Conservation (phyloP, 2,329 filamentous ascomycete species). For the Neospermospora avenae region DNA sequence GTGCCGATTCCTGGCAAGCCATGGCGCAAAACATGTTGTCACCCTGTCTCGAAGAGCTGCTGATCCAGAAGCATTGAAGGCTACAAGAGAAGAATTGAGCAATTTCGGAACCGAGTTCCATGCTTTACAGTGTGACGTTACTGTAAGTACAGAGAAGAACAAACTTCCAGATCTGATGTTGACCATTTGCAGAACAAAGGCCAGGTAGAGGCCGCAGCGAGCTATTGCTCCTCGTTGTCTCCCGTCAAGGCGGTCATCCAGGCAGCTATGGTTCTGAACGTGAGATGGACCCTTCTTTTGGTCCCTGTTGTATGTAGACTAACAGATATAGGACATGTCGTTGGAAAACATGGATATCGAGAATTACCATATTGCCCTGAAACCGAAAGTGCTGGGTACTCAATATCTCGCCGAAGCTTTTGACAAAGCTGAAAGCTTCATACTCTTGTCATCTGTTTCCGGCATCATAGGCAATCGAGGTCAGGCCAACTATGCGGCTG, state of each 20-base stretch:
- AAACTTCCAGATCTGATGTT: no score
- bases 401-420: constrained; percentile 27
- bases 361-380: constrained; percentile 32
- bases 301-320: no score
- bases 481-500: constrained; percentile 33
- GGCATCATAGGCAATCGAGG: constrained; percentile 29
- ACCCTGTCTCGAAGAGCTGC: constrained; percentile 27
- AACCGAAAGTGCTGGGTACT: constrained; percentile 36
- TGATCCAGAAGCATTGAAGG: background rate
- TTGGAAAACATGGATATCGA: constrained; percentile 32
- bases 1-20: constrained; percentile 17
- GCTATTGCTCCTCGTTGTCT: no score
- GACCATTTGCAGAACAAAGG: no score
- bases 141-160: background rate
- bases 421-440: constrained; percentile 35
- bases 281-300: no score
- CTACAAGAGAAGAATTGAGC: background rate
- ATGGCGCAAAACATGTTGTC: constrained; percentile 28
- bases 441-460: constrained; percentile 18
- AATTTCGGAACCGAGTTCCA: background rate
- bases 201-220: no score
- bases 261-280: no score
- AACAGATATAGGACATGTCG: no score
- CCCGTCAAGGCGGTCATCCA: no score
- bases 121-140: background rate